Evolutionary conservation across 2,329 filamentous ascomycete genomes (phyloP).

Genomic region (Acephala macrosclerotiorum): DNA sequence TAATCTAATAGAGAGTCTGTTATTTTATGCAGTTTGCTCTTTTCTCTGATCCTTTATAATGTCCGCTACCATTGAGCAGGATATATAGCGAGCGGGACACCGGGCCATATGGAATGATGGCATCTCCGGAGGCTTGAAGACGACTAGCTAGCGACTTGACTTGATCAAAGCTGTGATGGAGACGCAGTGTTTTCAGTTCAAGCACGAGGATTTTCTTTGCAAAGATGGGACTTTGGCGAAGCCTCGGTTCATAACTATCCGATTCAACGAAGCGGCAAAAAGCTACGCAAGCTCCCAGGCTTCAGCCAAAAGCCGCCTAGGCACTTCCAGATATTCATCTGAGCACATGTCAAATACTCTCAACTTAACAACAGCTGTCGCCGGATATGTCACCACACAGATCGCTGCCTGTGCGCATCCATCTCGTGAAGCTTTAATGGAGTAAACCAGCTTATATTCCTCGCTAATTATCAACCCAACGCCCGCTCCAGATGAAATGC

Average conservation of each 20-base stretch:
- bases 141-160: too few species aligned
- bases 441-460: background rate
- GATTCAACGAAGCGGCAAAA: background rate
- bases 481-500: constrained; percentile 9
- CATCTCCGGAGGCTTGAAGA: too few species aligned
- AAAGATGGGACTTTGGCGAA: background rate
- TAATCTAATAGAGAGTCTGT: too few species aligned
- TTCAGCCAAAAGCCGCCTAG: background rate
- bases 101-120: too few species aligned
- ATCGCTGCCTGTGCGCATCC: background rate
- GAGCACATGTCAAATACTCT: constrained; percentile 3
- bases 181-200: too few species aligned
- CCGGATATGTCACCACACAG: background rate
- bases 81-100: too few species aligned
- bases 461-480: constrained; percentile 5
- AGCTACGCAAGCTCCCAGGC: constrained; percentile 6
- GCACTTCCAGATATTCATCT: background rate
- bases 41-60: background rate
- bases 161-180: too few species aligned
- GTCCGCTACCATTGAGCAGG: too few species aligned
- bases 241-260: too few species aligned
- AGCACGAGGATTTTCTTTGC: too few species aligned
- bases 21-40: too few species aligned
- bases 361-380: background rate
- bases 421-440: background rate